Percentiles rank a stretch among this genome's conserved stretches.
phyloP scores from a whole-genome alignment of 495 filamentous ascomycete genomes.

The Lasiosphaeria miniovina region DNA sequence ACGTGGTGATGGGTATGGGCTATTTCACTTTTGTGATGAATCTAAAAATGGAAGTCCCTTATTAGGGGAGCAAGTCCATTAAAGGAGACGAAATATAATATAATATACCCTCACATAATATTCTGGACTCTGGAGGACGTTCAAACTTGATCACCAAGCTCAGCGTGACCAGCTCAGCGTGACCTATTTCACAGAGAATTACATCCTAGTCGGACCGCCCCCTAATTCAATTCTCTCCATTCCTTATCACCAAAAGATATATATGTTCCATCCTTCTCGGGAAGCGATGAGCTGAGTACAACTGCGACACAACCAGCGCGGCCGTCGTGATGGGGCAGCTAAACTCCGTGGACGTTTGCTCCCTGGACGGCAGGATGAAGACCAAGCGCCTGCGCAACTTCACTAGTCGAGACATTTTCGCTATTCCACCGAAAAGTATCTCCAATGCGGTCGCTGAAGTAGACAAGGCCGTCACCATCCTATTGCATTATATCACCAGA shows the following conservation, averaged over 20 bases:
- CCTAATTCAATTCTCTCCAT: slow-evolving; percentile 64
- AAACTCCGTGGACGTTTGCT: slow-evolving; percentile 86
- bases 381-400: slow-evolving; percentile 71
- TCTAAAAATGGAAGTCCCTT: too few relatives aligned
- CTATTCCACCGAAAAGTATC: slow-evolving; percentile 97
- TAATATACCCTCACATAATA: too few relatives aligned
- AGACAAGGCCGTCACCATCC: slow-evolving; percentile 70
- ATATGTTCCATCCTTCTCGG: slow-evolving; percentile 54
- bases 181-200: too few relatives aligned
- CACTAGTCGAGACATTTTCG: slow-evolving; percentile 85
- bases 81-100: too few relatives aligned
- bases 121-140: too few relatives aligned
- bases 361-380: slow-evolving; percentile 65
- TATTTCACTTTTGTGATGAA: too few relatives aligned
- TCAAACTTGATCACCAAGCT: too few relatives aligned
- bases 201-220: slow-evolving; percentile 63
- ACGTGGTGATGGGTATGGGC: too few relatives aligned
- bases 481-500: slow-evolving; percentile 78
- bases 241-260: slow-evolving; percentile 62
- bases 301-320: slow-evolving; percentile 79
- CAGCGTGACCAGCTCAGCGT: too few relatives aligned
- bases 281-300: slow-evolving; percentile 40
- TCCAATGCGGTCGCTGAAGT: slow-evolving; percentile 84
- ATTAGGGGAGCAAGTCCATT: too few relatives aligned
- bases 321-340: slow-evolving; percentile 81